Evolutionary conservation across 441 rosid species (phyloP), one percentile per base, ranked within the genome.

Genomic region (Corymbia citriodora): DNA sequence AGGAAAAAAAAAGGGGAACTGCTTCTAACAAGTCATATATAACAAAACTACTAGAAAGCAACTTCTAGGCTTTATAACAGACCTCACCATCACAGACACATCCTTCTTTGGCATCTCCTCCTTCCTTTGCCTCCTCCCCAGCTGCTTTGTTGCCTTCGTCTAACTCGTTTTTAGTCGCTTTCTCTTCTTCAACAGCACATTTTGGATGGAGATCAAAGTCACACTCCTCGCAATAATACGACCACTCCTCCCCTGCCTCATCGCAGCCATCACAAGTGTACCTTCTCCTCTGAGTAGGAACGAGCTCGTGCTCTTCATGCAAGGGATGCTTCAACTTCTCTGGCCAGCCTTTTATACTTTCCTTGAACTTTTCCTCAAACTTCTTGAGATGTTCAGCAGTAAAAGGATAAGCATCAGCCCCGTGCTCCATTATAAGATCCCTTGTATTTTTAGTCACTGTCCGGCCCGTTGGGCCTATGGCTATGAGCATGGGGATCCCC

Each of bases 381-480:
- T 93, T 93, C 90, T 94, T 94, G 82, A 95, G 19, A 79, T 88
- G 96, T 90, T 94, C 98, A 53, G 92, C 93, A 0, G 96, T 95
- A 91, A 97, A 97, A 61, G 99, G 98, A 93, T 96, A 96, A 53
- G 96, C 98, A 88, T 95, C 95, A 8, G 96, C 95, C 53, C 97
- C 97, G 74, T 96, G 93, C 14, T 61, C 40, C 87, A 49, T 55
- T 88, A 97, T 91, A 63, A 96, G 93, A 65, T 92, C 90, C 85
- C 97, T 93, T 48, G 96, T 97, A 57, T 94, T 96, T 90, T 91
- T 94, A 17, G 95, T 93, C 52, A 95, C 55, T 19, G 97, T 97
- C 90, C 89, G 94, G 63, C 99, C 98, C 6, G 93, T 94, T 81
- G 95, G 96, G 88, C 96, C 98, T 13, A 97, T 90, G 61, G 97